These are phyloP conservation scores for Claviceps maximensis DNA, from an alignment of 2,329 filamentous ascomycete genomes.

Conservation along the genomic window DNA sequence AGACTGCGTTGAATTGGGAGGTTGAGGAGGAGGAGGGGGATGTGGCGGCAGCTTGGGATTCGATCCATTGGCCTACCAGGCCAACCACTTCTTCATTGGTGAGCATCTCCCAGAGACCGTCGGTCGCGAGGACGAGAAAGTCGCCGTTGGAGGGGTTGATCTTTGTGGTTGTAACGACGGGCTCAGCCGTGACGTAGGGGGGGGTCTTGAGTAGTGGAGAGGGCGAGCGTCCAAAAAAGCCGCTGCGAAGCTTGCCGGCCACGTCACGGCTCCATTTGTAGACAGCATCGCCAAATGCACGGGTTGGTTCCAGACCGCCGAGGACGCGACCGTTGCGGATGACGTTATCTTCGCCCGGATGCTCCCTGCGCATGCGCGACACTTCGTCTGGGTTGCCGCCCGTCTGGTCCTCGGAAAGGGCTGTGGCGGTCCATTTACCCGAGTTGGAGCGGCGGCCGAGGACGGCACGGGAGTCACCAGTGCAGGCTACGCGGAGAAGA, in stretches of 20 bases:
- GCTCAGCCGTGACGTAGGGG: constrained; percentile 94
- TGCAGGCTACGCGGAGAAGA: constrained; percentile 84
- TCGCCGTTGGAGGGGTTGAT: constrained; percentile 82
- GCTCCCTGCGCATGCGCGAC: constrained; percentile 67
- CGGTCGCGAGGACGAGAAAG: constrained; percentile 91
- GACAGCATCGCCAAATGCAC: constrained; percentile 89
- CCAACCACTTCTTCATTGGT: constrained; percentile 97
- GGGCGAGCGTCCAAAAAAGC: constrained; percentile 77
- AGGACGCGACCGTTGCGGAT: constrained; percentile 81
- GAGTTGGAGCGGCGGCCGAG: constrained; percentile 64
- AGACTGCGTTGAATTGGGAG: constrained; percentile 57
- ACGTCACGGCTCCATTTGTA: constrained; percentile 93
- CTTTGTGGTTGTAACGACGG: constrained; percentile 84
- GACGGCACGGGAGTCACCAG: constrained; percentile 90
- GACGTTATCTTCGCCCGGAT: constrained; percentile 81
- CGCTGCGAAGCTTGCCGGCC: constrained; percentile 65
- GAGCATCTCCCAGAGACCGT: constrained; percentile 98
- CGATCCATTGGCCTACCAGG: constrained; percentile 92
- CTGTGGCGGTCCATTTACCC: constrained; percentile 86
- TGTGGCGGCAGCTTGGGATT: constrained; percentile 47
- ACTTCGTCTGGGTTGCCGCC: constrained; percentile 78
- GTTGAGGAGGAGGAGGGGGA: constrained; percentile 16
- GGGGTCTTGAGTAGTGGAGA: constrained; percentile 73
- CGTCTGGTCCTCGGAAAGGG: constrained; percentile 87
- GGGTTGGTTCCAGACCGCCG: constrained; percentile 80